Evolutionary conservation across 1,139 yeast species (phyloP).

Genomic region (Arxiozyma bovina): DNA sequence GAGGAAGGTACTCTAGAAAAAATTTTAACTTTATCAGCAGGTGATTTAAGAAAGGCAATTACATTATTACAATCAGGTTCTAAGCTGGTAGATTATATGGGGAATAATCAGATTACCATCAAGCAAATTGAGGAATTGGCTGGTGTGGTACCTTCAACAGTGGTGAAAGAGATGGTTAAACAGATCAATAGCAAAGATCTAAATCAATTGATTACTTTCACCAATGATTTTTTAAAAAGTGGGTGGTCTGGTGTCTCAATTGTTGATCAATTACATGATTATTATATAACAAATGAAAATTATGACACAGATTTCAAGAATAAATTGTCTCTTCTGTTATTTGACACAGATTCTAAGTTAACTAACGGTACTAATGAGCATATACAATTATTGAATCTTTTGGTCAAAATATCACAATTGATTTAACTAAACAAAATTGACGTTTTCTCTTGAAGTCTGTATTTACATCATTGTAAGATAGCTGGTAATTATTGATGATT

Average conservation of each 20-base stretch:
- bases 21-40: constrained; percentile 62
- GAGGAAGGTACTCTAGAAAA: constrained; percentile 48
- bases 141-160: constrained; percentile 64
- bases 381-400: constrained; percentile 65
- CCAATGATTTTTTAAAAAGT: constrained; percentile 50
- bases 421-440: not conserved
- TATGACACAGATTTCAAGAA: constrained; percentile 53
- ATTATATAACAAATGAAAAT: constrained; percentile 49
- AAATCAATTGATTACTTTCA: constrained; percentile 37
- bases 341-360: constrained; percentile 66
- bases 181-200: constrained; percentile 35
- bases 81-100: constrained; percentile 38
- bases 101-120: constrained; percentile 24
- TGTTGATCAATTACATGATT: constrained; percentile 71
- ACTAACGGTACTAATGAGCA: constrained; percentile 89
- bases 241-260: constrained; percentile 89
- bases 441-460: not conserved
- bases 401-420: constrained; percentile 45
- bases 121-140: constrained; percentile 59
- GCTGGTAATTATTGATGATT: not conserved
- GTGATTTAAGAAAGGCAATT: constrained; percentile 90
- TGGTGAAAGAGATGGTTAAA: constrained; percentile 39
- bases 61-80: constrained; percentile 86
- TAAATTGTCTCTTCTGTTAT: constrained; percentile 51
- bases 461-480: not conserved